phyloP scores from a whole-genome alignment of 106 monocot genomes.

The Hemerocallis citrina region DNA sequence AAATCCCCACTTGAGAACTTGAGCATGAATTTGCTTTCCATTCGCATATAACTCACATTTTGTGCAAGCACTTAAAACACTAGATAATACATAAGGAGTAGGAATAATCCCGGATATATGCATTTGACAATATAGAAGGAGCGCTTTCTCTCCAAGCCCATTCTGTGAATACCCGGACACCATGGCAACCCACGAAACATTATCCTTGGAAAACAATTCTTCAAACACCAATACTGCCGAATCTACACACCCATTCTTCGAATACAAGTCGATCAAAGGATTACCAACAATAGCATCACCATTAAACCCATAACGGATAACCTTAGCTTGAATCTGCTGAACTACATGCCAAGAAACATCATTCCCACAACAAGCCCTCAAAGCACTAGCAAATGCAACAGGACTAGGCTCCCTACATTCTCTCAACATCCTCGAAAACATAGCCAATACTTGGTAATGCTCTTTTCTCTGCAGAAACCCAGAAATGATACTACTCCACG shows the following conservation, averaged over 20 bases:
- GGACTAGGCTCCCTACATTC: slow-evolving; percentile 16
- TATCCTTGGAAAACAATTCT: slow-evolving; percentile 39
- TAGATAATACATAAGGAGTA: slow-evolving; percentile 76
- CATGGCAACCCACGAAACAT: slow-evolving; percentile 82
- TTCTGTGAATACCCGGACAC: slow-evolving; percentile 68
- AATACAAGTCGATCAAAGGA: slow-evolving; percentile 74
- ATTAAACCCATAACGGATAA: slow-evolving; percentile 30
- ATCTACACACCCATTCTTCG: slow-evolving; percentile 33
- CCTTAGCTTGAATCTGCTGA: slow-evolving; percentile 53
- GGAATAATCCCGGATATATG: slow-evolving; percentile 31
- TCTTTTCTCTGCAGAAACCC: slow-evolving; percentile 27
- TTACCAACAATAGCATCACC: slow-evolving; percentile 41
- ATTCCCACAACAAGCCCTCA: slow-evolving; percentile 40
- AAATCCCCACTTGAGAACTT: slow-evolving; percentile 59
- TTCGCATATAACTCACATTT: slow-evolving; percentile 32
- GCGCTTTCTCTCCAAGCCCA: slow-evolving; percentile 53
- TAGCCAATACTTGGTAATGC: slow-evolving; percentile 2
- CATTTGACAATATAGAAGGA: slow-evolving; percentile 44
- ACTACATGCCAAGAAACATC: slow-evolving; percentile 21
- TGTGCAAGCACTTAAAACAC: slow-evolving; percentile 67
- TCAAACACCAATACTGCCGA: slow-evolving; percentile 51
- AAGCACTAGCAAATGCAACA: slow-evolving; percentile 19
- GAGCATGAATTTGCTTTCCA: slow-evolving; percentile 58
- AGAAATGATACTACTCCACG: slow-evolving; percentile 34
- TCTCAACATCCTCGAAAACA: slow-evolving; percentile 26